These are phyloP conservation scores for Tuctoria greenei DNA, from an alignment of 176 grass and related monocot genomes.

Conservation along the genomic window DNA sequence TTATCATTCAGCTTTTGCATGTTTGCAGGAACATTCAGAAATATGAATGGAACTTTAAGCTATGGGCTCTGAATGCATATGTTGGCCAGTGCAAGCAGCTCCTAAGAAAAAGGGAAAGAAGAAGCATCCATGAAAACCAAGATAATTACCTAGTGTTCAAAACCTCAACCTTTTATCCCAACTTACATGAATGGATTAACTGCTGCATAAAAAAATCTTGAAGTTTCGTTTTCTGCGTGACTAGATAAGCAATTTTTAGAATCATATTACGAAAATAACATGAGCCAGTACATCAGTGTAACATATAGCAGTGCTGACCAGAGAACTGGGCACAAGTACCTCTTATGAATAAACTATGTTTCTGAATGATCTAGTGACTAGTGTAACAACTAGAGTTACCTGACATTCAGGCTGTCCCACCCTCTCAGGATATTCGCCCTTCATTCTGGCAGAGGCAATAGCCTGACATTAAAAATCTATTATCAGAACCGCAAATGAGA, in stretches of 20 bases:
- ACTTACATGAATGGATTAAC: conserved; percentile 9
- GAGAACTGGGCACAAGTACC: background rate
- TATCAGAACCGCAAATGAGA: conserved; percentile 41
- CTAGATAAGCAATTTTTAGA: conserved; percentile 4
- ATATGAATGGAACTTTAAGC: conserved; percentile 19
- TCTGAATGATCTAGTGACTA: conserved; percentile 23
- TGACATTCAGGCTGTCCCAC: conserved; percentile 94
- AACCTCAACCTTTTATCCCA: conserved; percentile 4
- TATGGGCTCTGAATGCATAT: background rate
- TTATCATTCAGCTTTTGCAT: conserved; percentile 8
- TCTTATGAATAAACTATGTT: conserved; percentile 7
- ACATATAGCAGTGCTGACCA: conserved; percentile 18
- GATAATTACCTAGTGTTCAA: background rate
- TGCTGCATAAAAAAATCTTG: conserved; percentile 16
- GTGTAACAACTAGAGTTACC: conserved; percentile 45
- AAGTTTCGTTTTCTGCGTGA: background rate
- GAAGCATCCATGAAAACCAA: background rate
- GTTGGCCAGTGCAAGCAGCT: conserved; percentile 5
- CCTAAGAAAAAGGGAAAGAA: background rate
- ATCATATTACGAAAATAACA: background rate
- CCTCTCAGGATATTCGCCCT: conserved; percentile 99
- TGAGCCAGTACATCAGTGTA: background rate
- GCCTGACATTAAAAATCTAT: conserved; percentile 66
- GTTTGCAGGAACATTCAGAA: background rate
- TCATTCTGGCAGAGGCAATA: conserved; percentile 98